Evolutionary conservation across 208 protist species (phyloP).

Genomic region (Trypanosoma brucei): DNA sequence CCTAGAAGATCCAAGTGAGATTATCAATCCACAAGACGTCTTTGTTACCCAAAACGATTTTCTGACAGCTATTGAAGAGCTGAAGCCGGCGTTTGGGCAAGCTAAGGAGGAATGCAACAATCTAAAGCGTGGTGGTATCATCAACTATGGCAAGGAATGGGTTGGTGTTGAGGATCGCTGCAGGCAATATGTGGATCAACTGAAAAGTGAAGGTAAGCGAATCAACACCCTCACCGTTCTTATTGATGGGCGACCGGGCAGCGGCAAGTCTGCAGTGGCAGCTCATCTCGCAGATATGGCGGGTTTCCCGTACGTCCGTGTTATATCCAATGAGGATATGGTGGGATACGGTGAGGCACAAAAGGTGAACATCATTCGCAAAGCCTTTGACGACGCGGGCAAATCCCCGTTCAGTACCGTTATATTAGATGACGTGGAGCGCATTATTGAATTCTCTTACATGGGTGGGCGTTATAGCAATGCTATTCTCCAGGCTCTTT

Average conservation of each 20-base stretch:
- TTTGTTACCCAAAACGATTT: constrained; percentile 76
- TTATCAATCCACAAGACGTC: constrained; percentile 51
- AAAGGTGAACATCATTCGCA: constrained; percentile 91
- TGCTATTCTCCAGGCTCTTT: constrained; percentile 94
- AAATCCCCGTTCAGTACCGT: constrained; percentile 95
- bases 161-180: constrained; percentile 44
- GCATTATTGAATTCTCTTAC: constrained; percentile 94
- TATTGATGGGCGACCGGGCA: constrained; percentile 86
- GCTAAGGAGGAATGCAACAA: constrained; percentile 88
- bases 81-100: constrained; percentile 96
- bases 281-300: constrained; percentile 84
- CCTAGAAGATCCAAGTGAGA: constrained; percentile 59
- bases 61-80: constrained; percentile 73
- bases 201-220: constrained; percentile 70
- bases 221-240: constrained; percentile 93
- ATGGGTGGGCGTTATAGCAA: constrained; percentile 99
- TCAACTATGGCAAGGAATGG: constrained; percentile 91
- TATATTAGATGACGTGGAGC: constrained; percentile 98
- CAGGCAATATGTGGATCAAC: constrained; percentile 71
- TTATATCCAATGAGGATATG: constrained; percentile 92
- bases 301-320: constrained; percentile 96
- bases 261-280: constrained; percentile 96
- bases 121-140: constrained; percentile 89
- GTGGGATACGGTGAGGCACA: constrained; percentile 90
- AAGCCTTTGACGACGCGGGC: constrained; percentile 98